Evolutionary conservation across 345 rosid genomes (phyloP).

Genomic region (Citrus sp.): DNA sequence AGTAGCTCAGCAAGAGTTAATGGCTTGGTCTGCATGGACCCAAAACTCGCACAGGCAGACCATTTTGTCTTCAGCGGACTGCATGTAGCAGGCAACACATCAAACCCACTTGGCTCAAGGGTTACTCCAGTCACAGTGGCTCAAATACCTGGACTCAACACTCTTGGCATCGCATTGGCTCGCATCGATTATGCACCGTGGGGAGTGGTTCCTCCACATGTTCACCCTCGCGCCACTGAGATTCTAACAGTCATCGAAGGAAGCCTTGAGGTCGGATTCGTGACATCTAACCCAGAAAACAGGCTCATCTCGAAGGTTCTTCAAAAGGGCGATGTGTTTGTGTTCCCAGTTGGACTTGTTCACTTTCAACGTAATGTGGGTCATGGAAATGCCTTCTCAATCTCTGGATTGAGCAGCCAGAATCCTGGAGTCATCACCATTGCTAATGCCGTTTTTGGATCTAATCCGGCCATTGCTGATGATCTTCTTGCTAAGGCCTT

Average conservation of each 20-base stretch:
- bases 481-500: conserved; percentile 31
- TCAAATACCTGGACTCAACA: conserved; percentile 23
- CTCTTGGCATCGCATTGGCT: conserved; percentile 21
- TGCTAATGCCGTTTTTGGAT: conserved; percentile 25
- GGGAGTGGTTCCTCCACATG: conserved; percentile 17
- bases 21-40: not conserved
- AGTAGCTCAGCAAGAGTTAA: not conserved
- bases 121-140: conserved; percentile 3
- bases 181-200: conserved; percentile 17
- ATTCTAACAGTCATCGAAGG: conserved; percentile 26
- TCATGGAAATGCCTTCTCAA: not conserved
- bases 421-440: not conserved
- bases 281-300: conserved; percentile 29
- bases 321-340: conserved; percentile 23
- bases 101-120: conserved; percentile 1
- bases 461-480: conserved; percentile 7
- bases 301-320: not conserved
- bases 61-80: conserved; percentile 3
- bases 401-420: conserved; percentile 22
- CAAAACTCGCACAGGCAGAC: not conserved
- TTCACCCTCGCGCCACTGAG: conserved; percentile 21
- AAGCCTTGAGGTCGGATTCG: conserved; percentile 17
- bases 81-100: conserved; percentile 1
- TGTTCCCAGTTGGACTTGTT: conserved; percentile 23
- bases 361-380: conserved; percentile 29